A percentile compares a stretch with the other conserved stretches of the same genome.
Conservation (phyloP, 2,329 filamentous ascomycete genomes). For the Ophiostoma perfectum region DNA sequence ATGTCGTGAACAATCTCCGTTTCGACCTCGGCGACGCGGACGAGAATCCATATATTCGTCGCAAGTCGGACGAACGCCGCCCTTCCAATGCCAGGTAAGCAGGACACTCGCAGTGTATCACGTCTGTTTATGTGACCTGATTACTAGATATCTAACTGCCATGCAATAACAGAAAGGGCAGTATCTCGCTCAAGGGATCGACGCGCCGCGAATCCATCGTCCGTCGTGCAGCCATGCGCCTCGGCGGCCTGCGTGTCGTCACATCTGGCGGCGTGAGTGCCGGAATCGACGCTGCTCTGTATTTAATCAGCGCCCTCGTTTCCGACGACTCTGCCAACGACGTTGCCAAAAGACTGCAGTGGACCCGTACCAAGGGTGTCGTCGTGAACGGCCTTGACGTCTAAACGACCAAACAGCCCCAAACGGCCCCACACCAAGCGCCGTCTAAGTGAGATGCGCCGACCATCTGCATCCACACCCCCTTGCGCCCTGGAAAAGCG, state of each 20-base stretch:
- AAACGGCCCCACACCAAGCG: neutral
- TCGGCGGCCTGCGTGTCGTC: conserved; percentile 66
- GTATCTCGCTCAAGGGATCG: conserved; percentile 72
- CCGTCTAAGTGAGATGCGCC: conserved; percentile 4
- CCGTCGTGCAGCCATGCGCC: conserved; percentile 68
- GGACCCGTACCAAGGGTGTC: conserved; percentile 79
- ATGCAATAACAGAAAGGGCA: conserved; percentile 60
- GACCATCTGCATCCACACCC: neutral
- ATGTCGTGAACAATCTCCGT: conserved; percentile 86
- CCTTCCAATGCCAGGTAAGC: conserved; percentile 55
- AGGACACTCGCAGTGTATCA: too few relatives aligned
- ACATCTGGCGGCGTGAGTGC: conserved; percentile 73
- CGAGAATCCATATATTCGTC: conserved; percentile 76
- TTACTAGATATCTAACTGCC: neutral
- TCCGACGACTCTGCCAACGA: conserved; percentile 70
- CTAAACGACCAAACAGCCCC: neutral
- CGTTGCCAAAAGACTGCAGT: conserved; percentile 69
- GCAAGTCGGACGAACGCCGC: conserved; percentile 62
- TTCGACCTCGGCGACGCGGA: conserved; percentile 78
- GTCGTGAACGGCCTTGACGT: conserved; percentile 82
- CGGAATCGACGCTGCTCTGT: conserved; percentile 77
- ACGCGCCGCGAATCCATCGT: conserved; percentile 74
- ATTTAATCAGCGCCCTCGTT: conserved; percentile 78
- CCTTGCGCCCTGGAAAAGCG: neutral
- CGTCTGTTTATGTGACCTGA: too few relatives aligned